These are phyloP conservation scores for Diplodia seriata DNA, from an alignment of 2,329 filamentous ascomycete genomes.

Conservation along the genomic window DNA sequence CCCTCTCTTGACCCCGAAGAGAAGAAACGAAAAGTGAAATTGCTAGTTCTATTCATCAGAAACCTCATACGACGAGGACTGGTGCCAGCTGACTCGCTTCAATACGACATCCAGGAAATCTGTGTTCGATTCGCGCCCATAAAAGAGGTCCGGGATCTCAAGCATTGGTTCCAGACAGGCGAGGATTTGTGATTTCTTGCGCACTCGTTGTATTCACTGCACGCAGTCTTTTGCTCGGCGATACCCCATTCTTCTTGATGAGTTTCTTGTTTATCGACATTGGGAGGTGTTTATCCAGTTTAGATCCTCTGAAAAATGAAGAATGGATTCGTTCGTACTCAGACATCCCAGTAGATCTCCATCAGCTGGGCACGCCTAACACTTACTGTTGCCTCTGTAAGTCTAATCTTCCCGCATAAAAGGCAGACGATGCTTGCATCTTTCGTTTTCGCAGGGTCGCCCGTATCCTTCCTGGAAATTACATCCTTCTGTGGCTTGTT, in stretches of 20 bases:
- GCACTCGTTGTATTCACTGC: not conserved
- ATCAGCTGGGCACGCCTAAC: not conserved
- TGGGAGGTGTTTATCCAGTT: constrained; percentile 10
- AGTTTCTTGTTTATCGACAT: constrained; percentile 10
- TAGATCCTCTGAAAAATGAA: not conserved
- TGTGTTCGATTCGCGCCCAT: constrained; percentile 51
- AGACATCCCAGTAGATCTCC: not conserved
- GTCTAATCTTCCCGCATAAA: not conserved
- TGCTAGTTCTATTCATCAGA: constrained; percentile 49
- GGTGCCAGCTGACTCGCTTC: constrained; percentile 41
- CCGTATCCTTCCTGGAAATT: not conserved
- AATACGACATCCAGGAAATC: constrained; percentile 52
- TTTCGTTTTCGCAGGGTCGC: not conserved
- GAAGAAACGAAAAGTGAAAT: constrained; percentile 45
- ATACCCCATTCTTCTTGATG: constrained; percentile 17
- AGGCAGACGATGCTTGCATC: not conserved
- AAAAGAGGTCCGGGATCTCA: constrained; percentile 50
- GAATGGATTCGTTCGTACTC: not conserved
- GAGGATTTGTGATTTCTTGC: constrained; percentile 20
- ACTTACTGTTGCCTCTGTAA: not conserved
- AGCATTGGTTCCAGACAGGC: constrained; percentile 35
- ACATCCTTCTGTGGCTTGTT: not conserved
- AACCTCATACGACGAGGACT: constrained; percentile 47
- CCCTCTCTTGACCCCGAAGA: constrained; percentile 43
- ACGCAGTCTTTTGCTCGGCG: constrained; percentile 4